These are phyloP conservation scores for Fusarium nematophilum DNA, from an alignment of 2,329 filamentous ascomycete genomes.

Conservation along the genomic window DNA sequence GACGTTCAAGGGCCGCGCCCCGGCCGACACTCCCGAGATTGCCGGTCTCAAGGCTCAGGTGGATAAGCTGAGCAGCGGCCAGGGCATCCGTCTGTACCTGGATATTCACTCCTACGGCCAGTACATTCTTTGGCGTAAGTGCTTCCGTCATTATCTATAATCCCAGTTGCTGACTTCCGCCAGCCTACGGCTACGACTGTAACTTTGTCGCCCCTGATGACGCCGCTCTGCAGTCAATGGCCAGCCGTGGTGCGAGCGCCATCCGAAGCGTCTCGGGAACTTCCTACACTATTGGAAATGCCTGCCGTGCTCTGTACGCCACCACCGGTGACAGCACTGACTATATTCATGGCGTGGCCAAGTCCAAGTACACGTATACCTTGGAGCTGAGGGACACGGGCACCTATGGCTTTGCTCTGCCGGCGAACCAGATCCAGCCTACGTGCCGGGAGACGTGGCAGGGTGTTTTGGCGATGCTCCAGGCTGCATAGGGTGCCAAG, in stretches of 20 bases:
- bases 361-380: conserved; percentile 56
- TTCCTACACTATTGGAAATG: conserved; percentile 54
- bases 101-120: conserved; percentile 75
- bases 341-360: conserved; percentile 56
- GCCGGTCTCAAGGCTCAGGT: conserved; percentile 54
- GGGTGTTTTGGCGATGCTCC: conserved; percentile 26
- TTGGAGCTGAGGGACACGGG: conserved; percentile 52
- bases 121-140: conserved; percentile 68
- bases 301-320: conserved; percentile 71
- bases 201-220: conserved; percentile 25
- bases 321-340: conserved; percentile 60
- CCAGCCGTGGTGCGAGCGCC: conserved; percentile 20
- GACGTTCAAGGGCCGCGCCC: conserved; percentile 57
- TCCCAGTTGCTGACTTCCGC: conserved; percentile 57
- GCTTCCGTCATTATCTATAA: conserved; percentile 62
- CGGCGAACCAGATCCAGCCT: conserved; percentile 53
- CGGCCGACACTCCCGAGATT: conserved; percentile 63
- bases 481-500: not conserved
- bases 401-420: conserved; percentile 57
- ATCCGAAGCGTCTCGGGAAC: conserved; percentile 18
- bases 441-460: conserved; percentile 29
- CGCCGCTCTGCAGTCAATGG: conserved; percentile 18
- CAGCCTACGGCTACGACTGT: conserved; percentile 51
- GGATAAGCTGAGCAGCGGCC: conserved; percentile 43
- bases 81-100: conserved; percentile 69